These are phyloP conservation scores for Ophiocordyceps camponoti-saundersi DNA, from an alignment of 2,329 filamentous ascomycete species.

Conservation along the genomic window DNA sequence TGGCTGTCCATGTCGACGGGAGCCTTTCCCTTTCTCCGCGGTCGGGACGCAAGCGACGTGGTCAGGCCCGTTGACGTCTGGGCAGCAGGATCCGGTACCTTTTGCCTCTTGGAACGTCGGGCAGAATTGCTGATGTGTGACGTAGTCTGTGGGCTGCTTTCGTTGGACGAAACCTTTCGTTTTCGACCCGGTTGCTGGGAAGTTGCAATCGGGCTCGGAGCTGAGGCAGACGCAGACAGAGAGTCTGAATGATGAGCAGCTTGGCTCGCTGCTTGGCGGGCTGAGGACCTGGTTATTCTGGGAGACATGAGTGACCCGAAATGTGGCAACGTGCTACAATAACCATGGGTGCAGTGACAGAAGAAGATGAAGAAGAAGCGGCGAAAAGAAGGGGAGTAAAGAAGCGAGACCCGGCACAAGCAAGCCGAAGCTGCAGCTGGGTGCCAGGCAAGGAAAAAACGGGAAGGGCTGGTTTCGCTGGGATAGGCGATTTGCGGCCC, in stretches of 20 bases:
- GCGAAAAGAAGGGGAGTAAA: conserved; percentile 1
- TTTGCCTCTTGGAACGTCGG: conserved; percentile 56
- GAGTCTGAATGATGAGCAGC: conserved; percentile 28
- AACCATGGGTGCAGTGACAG: conserved; percentile 11
- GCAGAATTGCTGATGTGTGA: conserved; percentile 19
- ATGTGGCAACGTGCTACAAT: conserved; percentile 9
- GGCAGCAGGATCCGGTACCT: conserved; percentile 34
- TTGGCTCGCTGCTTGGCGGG: conserved; percentile 66
- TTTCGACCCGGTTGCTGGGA: conserved; percentile 43
- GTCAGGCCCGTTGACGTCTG: conserved; percentile 14
- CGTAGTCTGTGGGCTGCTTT: conserved; percentile 23
- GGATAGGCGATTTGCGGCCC: neutral
- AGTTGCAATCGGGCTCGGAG: conserved; percentile 10
- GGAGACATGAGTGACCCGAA: conserved; percentile 63
- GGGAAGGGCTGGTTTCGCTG: neutral
- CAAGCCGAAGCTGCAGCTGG: conserved; percentile 1
- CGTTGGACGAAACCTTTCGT: conserved; percentile 51
- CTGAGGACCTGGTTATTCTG: conserved; percentile 91
- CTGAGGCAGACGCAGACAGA: conserved; percentile 18
- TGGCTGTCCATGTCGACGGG: conserved; percentile 54
- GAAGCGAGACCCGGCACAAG: neutral
- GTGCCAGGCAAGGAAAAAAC: neutral
- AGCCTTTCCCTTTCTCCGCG: conserved; percentile 44
- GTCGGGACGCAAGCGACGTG: conserved; percentile 18
- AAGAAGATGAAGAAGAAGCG: neutral